A percentile compares a stretch with the other conserved stretches of the same genome.
These are phyloP conservation scores for Chaetomium sp. DNA, from an alignment of 2,329 filamentous ascomycete species.

Conservation along the genomic window DNA sequence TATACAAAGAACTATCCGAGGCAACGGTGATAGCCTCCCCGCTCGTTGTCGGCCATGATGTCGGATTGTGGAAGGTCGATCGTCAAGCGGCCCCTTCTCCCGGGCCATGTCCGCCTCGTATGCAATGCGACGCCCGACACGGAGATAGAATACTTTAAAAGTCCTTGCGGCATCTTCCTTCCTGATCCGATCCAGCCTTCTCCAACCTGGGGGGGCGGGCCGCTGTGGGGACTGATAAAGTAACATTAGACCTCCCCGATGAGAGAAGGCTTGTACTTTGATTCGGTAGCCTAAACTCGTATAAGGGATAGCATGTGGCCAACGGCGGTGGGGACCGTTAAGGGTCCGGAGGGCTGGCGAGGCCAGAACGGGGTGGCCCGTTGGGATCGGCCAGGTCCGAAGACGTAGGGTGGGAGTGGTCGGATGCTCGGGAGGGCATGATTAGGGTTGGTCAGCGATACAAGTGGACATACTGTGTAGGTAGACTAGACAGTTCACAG, in stretches of 20 bases:
- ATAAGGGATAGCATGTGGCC: neutral
- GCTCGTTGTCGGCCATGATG: conserved; percentile 5
- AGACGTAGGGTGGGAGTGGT: no score
- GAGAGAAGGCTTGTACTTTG: neutral
- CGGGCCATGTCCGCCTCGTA: conserved; percentile 9
- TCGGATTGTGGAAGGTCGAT: conserved; percentile 27
- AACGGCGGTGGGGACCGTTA: no score
- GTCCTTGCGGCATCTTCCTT: conserved; percentile 21
- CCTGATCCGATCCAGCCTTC: conserved; percentile 23
- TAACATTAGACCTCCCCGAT: conserved; percentile 1
- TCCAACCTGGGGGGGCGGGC: neutral
- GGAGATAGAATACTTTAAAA: no score
- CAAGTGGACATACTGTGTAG: neutral
- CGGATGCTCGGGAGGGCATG: neutral
- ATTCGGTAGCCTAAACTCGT: neutral
- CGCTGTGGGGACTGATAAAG: neutral
- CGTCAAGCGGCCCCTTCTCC: neutral
- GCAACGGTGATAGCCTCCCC: neutral
- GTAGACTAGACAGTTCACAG: neutral
- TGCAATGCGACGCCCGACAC: conserved; percentile 21
- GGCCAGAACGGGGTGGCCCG: neutral
- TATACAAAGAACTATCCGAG: neutral
- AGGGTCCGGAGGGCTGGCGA: neutral
- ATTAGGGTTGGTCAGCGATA: neutral
- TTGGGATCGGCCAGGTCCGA: neutral